A percentile compares a stretch with the other conserved stretches of the same genome.
Evolutionary conservation across 2,329 filamentous ascomycete species (phyloP).

Genomic region (Arthrobotrys musiformis): DNA sequence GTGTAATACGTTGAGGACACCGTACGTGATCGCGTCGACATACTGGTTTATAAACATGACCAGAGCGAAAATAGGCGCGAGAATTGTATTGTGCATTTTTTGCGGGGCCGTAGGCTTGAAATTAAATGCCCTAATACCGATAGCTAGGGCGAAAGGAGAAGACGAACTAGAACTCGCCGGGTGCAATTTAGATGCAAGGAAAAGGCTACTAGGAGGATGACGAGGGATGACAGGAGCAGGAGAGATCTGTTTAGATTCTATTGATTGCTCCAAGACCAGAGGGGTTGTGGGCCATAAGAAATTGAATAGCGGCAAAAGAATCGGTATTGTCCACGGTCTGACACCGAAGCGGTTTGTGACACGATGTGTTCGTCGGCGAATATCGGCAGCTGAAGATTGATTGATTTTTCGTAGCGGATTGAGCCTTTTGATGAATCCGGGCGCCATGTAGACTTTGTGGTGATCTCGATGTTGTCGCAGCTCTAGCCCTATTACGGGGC

Average conservation of each 20-base stretch:
- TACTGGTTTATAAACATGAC: constrained; percentile 25
- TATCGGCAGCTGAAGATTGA: neutral
- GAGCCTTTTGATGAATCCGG: neutral
- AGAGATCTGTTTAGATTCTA: neutral
- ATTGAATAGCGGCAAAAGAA: constrained; percentile 10
- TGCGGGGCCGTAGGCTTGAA: no score
- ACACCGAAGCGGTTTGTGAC: constrained; percentile 5
- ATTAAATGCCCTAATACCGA: neutral
- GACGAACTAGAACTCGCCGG: no score
- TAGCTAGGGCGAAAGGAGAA: neutral
- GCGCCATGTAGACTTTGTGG: neutral
- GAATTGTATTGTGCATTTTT: neutral
- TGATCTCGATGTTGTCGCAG: neutral
- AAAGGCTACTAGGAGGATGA: neutral
- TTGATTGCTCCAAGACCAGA: neutral
- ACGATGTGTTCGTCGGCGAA: constrained; percentile 14
- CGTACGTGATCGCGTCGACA: constrained; percentile 4
- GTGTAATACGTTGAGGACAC: constrained; percentile 4
- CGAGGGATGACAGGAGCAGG: neutral
- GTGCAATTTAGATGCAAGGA: no score
- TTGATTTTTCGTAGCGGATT: constrained; percentile 7
- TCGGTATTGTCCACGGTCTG: constrained; percentile 20
- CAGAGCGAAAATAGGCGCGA: neutral
- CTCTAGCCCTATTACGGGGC: no score
- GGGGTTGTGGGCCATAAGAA: neutral